Percentiles rank a stretch among this genome's conserved stretches.
These are phyloP conservation scores for Gilbertella persicaria DNA, from an alignment of 371 early-diverging fungal species.

Conservation along the genomic window DNA sequence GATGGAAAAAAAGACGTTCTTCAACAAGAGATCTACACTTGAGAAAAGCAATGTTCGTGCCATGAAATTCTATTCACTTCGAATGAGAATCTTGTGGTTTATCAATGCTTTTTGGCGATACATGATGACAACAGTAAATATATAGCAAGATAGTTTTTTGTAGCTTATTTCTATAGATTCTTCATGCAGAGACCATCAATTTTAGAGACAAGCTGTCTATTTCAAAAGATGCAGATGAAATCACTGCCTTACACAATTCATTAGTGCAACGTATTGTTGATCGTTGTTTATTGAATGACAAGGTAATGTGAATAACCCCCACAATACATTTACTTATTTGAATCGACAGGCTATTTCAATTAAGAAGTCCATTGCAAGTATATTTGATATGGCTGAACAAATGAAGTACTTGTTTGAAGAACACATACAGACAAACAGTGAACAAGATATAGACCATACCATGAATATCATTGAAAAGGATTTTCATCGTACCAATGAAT, in stretches of 20 bases:
- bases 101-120: conserved; percentile 52
- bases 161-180: conserved; percentile 26
- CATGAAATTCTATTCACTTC: conserved; percentile 37
- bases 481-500: conserved; percentile 37
- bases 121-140: conserved; percentile 52
- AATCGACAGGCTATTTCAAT: conserved; percentile 38
- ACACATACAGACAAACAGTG: not conserved
- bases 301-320: conserved; percentile 24
- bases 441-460: conserved; percentile 1
- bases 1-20: conserved; percentile 44
- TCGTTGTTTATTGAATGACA: conserved; percentile 47
- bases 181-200: conserved; percentile 37
- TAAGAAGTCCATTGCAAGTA: conserved; percentile 30
- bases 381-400: conserved; percentile 39
- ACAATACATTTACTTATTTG: no score
- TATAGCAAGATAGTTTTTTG: not conserved
- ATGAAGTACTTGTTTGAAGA: conserved; percentile 18
- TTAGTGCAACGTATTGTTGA: conserved; percentile 41
- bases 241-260: conserved; percentile 33
- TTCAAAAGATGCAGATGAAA: conserved; percentile 41
- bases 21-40: conserved; percentile 9
- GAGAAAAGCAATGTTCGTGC: conserved; percentile 8
- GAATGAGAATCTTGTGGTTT: conserved; percentile 53
- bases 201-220: conserved; percentile 22
- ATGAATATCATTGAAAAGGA: conserved; percentile 35